Evolutionary conservation across 331 rosid species (phyloP).

Genomic region (Malus hybrid): DNA sequence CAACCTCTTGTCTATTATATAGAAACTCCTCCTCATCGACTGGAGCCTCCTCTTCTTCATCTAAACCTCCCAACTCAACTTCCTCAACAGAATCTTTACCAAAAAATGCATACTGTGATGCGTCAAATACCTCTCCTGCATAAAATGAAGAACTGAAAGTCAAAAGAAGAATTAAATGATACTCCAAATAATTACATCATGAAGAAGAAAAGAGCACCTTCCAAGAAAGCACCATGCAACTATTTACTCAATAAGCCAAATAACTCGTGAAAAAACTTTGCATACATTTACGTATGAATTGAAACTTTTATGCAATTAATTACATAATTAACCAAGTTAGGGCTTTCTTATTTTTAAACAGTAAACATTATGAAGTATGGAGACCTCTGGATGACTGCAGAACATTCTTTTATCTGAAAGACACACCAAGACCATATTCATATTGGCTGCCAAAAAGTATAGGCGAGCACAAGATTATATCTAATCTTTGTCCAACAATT

Average conservation of each 20-base stretch:
- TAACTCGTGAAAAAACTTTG: neutral
- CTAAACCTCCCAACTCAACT: constrained; percentile 89
- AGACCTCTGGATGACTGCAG: neutral
- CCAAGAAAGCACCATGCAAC: neutral
- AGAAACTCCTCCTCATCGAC: constrained; percentile 84
- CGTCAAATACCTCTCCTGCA: constrained; percentile 71
- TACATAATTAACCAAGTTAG: neutral
- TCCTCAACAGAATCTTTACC: constrained; percentile 70
- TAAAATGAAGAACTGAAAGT: constrained; percentile 19
- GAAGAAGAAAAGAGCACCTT: neutral
- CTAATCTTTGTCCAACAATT: neutral
- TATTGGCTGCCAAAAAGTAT: neutral
- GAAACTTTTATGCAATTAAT: neutral
- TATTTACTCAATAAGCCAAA: neutral
- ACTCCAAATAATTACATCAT: neutral
- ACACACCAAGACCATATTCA: neutral
- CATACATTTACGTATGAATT: neutral
- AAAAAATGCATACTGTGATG: constrained; percentile 94
- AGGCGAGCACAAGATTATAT: neutral
- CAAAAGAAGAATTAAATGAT: neutral
- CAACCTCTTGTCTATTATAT: constrained; percentile 47
- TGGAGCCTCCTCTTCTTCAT: constrained; percentile 44
- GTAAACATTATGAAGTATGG: neutral
- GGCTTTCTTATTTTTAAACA: neutral
- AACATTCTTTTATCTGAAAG: neutral